phyloP scores from a whole-genome alignment of 2,329 filamentous ascomycete genomes.

The Fusarium vanettenii region DNA sequence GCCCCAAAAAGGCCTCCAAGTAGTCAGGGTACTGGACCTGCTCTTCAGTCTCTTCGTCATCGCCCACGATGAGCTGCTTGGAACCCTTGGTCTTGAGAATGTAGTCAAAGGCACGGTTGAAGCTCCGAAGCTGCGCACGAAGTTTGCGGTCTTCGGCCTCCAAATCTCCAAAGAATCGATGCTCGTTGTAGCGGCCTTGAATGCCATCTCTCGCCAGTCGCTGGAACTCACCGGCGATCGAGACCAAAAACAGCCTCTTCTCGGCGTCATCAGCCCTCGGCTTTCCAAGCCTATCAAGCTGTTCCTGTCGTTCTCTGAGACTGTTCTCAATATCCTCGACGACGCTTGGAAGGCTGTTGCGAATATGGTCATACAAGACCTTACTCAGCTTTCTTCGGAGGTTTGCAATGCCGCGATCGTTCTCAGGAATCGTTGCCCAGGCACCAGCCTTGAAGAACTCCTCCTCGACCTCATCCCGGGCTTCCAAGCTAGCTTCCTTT shows the following conservation, averaged over 20 bases:
- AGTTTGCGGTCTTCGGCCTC: slow-evolving; percentile 38
- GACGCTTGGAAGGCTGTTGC: slow-evolving; percentile 41
- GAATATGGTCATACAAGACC: slow-evolving; percentile 46
- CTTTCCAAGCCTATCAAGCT: slow-evolving; percentile 35
- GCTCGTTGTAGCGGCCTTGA: slow-evolving; percentile 43
- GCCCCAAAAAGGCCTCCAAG: slow-evolving; percentile 44
- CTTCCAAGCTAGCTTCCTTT: slow-evolving; percentile 40
- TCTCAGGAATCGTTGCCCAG: slow-evolving; percentile 45
- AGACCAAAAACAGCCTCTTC: slow-evolving; percentile 49
- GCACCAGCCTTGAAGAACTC: slow-evolving; percentile 46
- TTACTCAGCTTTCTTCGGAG: slow-evolving; percentile 50
- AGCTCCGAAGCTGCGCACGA: slow-evolving; percentile 46
- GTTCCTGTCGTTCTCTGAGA: slow-evolving; percentile 31
- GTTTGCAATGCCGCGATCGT: slow-evolving; percentile 46
- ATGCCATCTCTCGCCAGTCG: slow-evolving; percentile 44
- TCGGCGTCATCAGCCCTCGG: slow-evolving; percentile 37
- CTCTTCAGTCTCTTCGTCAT: neutral
- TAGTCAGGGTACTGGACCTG: slow-evolving; percentile 34
- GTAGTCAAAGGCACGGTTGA: slow-evolving; percentile 46
- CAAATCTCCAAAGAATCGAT: slow-evolving; percentile 51
- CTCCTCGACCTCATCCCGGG: slow-evolving; percentile 47
- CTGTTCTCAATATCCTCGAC: slow-evolving; percentile 42
- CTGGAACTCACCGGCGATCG: slow-evolving; percentile 51
- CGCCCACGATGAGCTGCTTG: slow-evolving; percentile 20
- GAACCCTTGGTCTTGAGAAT: slow-evolving; percentile 42